Conservation (phyloP, 345 rosid genomes). For the Dovyalis caffra region DNA sequence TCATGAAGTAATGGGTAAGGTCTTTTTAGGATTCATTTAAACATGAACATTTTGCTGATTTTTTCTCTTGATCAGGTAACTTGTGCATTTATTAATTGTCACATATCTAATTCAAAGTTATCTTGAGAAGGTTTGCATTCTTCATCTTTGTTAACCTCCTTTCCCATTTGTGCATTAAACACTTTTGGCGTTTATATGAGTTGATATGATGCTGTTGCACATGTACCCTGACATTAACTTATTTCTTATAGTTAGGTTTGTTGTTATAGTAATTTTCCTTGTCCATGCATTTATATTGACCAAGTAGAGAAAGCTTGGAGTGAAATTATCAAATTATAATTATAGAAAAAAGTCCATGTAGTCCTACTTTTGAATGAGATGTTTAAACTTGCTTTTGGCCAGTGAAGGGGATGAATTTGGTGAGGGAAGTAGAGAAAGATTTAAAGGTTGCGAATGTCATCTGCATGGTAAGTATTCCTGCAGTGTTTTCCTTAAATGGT, state of each 20-base stretch:
- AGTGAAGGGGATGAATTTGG: slow-evolving; percentile 99
- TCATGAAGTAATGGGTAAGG: slow-evolving; percentile 98
- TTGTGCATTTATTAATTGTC: not conserved
- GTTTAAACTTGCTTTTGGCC: slow-evolving; percentile 56
- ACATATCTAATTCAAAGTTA: not conserved
- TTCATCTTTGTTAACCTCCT: not conserved
- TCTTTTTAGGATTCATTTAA: not conserved
- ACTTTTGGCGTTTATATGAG: not conserved
- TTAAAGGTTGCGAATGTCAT: slow-evolving; percentile 94
- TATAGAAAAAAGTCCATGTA: slow-evolving; percentile 2
- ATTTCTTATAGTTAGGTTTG: not conserved
- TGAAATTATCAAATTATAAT: not conserved
- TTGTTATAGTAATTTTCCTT: not conserved
- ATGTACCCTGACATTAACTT: not conserved
- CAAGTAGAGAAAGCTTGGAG: not conserved
- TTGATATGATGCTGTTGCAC: not conserved
- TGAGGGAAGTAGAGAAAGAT: slow-evolving; percentile 95
- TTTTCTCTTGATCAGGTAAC: not conserved
- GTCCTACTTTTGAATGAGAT: slow-evolving; percentile 15
- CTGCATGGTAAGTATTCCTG: slow-evolving; percentile 65
- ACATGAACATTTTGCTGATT: not conserved
- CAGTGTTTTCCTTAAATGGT: slow-evolving; percentile 4
- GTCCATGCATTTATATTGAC: not conserved
- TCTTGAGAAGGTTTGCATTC: not conserved
- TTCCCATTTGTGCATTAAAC: not conserved